Conservation (phyloP, 176 grass and related monocot genomes). For the Oryza rufipogon region DNA sequence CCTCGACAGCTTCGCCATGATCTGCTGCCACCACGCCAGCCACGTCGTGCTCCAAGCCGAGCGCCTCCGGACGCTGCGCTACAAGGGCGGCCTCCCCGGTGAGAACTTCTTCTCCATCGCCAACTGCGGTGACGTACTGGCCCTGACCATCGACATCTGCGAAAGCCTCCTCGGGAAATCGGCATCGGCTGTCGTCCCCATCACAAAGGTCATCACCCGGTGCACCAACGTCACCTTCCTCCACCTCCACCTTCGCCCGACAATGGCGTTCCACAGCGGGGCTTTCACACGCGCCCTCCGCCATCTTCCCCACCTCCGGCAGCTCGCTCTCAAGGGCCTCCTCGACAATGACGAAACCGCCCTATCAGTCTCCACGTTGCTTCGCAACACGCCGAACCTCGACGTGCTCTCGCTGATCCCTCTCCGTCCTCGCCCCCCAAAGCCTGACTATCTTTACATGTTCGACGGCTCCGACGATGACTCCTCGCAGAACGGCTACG, state of each 20-base stretch:
- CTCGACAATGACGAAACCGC: neutral
- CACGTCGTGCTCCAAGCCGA: neutral
- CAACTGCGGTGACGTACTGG: neutral
- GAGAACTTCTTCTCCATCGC: neutral
- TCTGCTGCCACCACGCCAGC: conserved; percentile 18
- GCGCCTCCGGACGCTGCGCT: neutral
- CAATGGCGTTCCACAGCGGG: conserved; percentile 1
- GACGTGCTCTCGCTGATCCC: neutral
- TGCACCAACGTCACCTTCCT: neutral
- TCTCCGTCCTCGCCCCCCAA: neutral
- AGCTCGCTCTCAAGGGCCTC: conserved; percentile 38
- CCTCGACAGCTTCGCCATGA: conserved; percentile 17
- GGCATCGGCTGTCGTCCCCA: neutral
- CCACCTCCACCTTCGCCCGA: neutral
- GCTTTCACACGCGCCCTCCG: neutral
- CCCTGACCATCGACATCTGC: neutral
- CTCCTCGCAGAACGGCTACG: no score
- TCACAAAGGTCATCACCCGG: neutral
- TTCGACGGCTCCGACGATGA: no score
- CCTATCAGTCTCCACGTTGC: neutral
- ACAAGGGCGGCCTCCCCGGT: neutral
- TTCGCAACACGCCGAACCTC: neutral
- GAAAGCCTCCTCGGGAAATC: neutral
- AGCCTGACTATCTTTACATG: neutral
- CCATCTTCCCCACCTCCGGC: neutral